Percentiles rank a stretch among this genome's conserved stretches.
phyloP scores from a whole-genome alignment of 768 basidiomycete genomes.

The Boletus reticulatus region DNA sequence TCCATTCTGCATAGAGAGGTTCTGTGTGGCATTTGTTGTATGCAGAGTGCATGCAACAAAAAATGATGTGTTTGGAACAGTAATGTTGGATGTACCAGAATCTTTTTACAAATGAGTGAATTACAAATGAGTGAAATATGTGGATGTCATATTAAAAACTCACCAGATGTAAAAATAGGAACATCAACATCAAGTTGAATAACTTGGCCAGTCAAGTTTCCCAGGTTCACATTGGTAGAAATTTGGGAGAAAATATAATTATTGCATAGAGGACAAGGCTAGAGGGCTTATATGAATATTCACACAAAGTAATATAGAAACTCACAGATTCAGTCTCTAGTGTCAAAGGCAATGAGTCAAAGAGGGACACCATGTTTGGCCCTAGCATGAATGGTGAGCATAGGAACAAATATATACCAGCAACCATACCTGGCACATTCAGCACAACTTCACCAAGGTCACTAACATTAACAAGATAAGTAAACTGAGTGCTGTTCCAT shows the following conservation, averaged over 20 bases:
- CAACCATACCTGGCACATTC: not conserved
- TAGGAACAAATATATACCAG: not conserved
- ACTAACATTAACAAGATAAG: slow-evolving; percentile 1
- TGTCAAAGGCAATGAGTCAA: too few species aligned
- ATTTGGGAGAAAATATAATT: too few species aligned
- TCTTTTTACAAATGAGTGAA: not conserved
- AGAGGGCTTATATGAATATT: too few species aligned
- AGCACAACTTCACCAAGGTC: slow-evolving; percentile 2
- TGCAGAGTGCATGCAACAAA: slow-evolving; percentile 8
- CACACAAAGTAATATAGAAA: too few species aligned
- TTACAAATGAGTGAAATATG: too few species aligned
- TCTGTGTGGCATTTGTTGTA: not conserved
- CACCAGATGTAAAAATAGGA: not conserved
- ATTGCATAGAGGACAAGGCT: too few species aligned
- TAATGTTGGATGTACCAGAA: too few species aligned
- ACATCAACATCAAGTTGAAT: not conserved
- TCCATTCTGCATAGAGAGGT: slow-evolving; percentile 3
- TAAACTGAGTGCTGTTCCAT: not conserved
- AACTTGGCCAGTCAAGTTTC: not conserved
- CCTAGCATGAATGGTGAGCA: not conserved
- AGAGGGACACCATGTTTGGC: not conserved
- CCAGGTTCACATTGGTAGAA: too few species aligned
- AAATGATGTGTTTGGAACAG: not conserved
- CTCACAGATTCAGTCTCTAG: too few species aligned
- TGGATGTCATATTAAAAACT: not conserved